Base-by-base conservation (phyloP, 345 rosid genomes). In the Turnera subulata region DNA sequence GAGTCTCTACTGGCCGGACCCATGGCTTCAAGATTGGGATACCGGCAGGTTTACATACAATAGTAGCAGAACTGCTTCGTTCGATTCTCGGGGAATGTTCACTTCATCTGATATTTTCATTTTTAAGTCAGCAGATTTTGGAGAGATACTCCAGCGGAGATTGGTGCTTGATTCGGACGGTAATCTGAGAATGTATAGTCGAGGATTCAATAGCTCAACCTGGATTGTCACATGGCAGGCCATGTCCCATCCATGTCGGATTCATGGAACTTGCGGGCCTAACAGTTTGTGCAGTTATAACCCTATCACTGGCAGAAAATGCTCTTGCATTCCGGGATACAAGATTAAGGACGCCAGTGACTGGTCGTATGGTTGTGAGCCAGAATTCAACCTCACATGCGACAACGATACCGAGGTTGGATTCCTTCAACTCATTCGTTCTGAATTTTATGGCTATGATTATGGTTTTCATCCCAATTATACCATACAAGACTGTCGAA, bases 301-400 rank as follows among this genome's bases (percentile, higher is more conserved):
- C 7, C 61, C 61, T 26, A n/a, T n/a, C n/a, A n/a, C n/a, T n/a
- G n/a, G n/a, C n/a, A n/a, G n/a, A n/a, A n/a, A n/a, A n/a, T n/a
- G n/a, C n/a, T n/a, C n/a, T n/a, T n/a, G n/a, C n/a, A n/a, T n/a
- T n/a, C n/a, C n/a, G n/a, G n/a, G n/a, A n/a, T n/a, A n/a, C n/a
- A n/a, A n/a, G n/a, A n/a, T n/a, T n/a, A n/a, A n/a, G n/a, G n/a
- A n/a, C n/a, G n/a, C n/a, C n/a, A n/a, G n/a, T n/a, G n/a, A n/a
- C n/a, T n/a, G n/a, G n/a, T n/a, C n/a, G n/a, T n/a, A 13, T 5
- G 61, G 61, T n/a, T 57, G 61, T 46, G 61, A 57, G 14, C 61
- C 61, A 1, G 51, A 57, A 46, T 44, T 57, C 51, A 57, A 46
- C 29, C n/a, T 25, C 18, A 6, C 50, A 11, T 57, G 61, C 6